Percentiles rank a stretch among this genome's conserved stretches.
phyloP scores from a whole-genome alignment of 495 filamentous ascomycete genomes.

The Cladorrhinum samala region DNA sequence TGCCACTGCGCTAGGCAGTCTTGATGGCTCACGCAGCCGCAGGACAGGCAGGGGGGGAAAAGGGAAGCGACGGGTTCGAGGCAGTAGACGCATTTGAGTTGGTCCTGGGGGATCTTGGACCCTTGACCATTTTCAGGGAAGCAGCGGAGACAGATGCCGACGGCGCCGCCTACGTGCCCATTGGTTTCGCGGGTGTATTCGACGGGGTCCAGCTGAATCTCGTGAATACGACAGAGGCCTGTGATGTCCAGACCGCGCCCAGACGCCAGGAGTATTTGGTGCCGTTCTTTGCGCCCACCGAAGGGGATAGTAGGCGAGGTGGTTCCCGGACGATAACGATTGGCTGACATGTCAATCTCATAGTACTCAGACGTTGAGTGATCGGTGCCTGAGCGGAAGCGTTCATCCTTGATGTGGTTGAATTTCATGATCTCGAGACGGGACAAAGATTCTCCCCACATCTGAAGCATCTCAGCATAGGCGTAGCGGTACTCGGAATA shows the following conservation, averaged over 20 bases:
- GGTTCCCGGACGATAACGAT: slow-evolving; percentile 20
- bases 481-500: slow-evolving; percentile 68
- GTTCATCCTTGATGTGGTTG: slow-evolving; percentile 51
- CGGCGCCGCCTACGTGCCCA: slow-evolving; percentile 38
- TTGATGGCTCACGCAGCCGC: slow-evolving; percentile 57
- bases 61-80: slow-evolving; percentile 49
- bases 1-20: slow-evolving; percentile 49
- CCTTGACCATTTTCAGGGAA: slow-evolving; percentile 33
- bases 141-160: slow-evolving; percentile 47
- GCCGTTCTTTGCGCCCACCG: slow-evolving; percentile 38
- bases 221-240: slow-evolving; percentile 54
- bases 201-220: slow-evolving; percentile 46
- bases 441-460: slow-evolving; percentile 72
- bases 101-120: slow-evolving; percentile 43
- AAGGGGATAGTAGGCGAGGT: slow-evolving; percentile 41
- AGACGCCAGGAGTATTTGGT: slow-evolving; percentile 32
- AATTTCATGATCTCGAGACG: slow-evolving; percentile 82
- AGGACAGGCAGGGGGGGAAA: slow-evolving; percentile 53
- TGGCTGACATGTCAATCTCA: slow-evolving; percentile 25
- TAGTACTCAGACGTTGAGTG: slow-evolving; percentile 23
- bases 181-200: slow-evolving; percentile 29
- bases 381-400: slow-evolving; percentile 18
- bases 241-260: slow-evolving; percentile 52
- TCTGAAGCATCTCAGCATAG: slow-evolving; percentile 75
- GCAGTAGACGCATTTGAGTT: slow-evolving; percentile 55